Conservation (phyloP, 2,329 filamentous ascomycete genomes). For the Penicillium sp. region DNA sequence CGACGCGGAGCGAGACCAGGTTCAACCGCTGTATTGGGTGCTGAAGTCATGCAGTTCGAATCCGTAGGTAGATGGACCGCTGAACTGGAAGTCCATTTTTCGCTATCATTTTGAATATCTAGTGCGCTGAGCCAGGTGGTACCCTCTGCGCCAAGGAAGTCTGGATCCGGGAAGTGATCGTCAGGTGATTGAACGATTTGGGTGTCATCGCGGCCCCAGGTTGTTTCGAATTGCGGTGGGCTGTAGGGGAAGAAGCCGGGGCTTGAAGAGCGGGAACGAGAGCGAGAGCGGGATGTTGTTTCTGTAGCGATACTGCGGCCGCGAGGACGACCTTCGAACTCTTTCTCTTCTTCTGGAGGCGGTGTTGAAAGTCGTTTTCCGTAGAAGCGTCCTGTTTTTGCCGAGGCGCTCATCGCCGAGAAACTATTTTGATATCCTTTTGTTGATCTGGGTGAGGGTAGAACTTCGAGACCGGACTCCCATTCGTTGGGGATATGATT, state of each 20-base stretch:
- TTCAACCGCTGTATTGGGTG: neutral
- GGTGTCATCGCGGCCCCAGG: neutral
- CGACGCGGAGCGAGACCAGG: slow-evolving; percentile 9
- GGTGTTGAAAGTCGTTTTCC: slow-evolving; percentile 7
- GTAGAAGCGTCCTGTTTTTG: slow-evolving; percentile 16
- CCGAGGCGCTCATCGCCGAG: slow-evolving; percentile 1
- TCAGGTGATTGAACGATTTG: neutral
- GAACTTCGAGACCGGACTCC: slow-evolving; percentile 15
- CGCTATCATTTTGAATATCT: slow-evolving; percentile 2
- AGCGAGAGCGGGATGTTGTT: slow-evolving; percentile 4
- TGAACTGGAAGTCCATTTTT: neutral
- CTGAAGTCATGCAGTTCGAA: neutral
- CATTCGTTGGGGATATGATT: slow-evolving; percentile 3
- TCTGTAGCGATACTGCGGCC: slow-evolving; percentile 12
- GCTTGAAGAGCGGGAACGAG: slow-evolving; percentile 12
- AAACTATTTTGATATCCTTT: neutral
- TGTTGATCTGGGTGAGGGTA: neutral
- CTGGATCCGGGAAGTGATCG: neutral
- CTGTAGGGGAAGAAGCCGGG: slow-evolving; percentile 20
- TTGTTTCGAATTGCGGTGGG: slow-evolving; percentile 8
- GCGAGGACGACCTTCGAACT: neutral
- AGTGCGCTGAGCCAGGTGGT: slow-evolving; percentile 15
- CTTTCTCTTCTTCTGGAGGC: slow-evolving; percentile 5
- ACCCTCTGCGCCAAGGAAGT: slow-evolving; percentile 10
- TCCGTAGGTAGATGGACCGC: neutral